Evolutionary conservation across 257 asterid genomes (phyloP).

Genomic region (Ilex asprella): DNA sequence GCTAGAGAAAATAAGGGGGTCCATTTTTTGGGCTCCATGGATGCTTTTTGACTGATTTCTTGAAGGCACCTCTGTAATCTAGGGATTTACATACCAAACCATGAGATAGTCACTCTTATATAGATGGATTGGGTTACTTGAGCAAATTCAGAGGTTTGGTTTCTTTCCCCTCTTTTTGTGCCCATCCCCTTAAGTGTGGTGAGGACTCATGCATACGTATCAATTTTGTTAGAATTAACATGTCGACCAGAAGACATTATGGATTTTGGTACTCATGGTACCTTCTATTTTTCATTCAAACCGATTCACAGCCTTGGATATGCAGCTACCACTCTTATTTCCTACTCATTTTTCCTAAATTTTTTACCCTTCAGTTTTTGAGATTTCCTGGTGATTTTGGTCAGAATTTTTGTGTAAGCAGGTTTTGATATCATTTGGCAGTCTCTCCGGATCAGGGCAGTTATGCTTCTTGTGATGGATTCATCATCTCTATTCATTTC

Average conservation of each 20-base stretch:
- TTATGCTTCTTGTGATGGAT: slow-evolving; percentile 25
- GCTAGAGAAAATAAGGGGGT: slow-evolving; percentile 6
- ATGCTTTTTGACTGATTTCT: slow-evolving; percentile 5
- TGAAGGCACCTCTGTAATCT: slow-evolving; percentile 10
- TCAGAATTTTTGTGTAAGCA: slow-evolving; percentile 16
- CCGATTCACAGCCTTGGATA: not conserved
- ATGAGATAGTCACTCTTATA: slow-evolving; percentile 6
- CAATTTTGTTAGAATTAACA: not conserved
- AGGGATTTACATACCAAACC: slow-evolving; percentile 2
- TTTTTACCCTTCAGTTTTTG: not conserved
- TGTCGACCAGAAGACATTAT: not conserved
- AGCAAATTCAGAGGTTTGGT: not conserved
- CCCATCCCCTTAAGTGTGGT: too few species aligned
- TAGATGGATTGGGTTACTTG: not conserved
- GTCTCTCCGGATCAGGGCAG: not conserved
- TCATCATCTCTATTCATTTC: slow-evolving; percentile 8
- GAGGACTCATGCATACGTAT: not conserved
- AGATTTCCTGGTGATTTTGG: not conserved
- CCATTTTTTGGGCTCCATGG: slow-evolving; percentile 4
- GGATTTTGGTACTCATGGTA: not conserved
- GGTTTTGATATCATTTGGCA: slow-evolving; percentile 17
- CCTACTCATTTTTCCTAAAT: not conserved
- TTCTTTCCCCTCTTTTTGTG: not conserved
- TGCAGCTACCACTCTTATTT: not conserved
- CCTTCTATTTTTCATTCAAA: not conserved